phyloP scores from a whole-genome alignment of 1,284 basidiomycete species.

The Clitocybe nebularis region DNA sequence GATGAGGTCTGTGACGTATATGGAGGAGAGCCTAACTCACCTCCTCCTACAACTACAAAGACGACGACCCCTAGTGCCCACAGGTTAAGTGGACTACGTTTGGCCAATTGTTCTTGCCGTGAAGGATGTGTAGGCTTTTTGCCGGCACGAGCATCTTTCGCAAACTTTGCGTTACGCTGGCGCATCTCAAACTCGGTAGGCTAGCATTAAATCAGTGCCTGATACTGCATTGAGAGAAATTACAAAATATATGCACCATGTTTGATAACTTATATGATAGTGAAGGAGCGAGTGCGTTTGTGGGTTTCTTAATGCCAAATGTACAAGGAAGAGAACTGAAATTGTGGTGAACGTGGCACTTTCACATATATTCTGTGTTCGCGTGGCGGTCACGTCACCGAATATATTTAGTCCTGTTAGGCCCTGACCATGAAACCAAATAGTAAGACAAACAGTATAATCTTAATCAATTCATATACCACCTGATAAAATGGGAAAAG shows the following conservation, averaged over 20 bases:
- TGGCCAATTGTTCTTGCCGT: slow-evolving; percentile 62
- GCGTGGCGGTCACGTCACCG: slow-evolving; percentile 10
- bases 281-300: slow-evolving; percentile 13
- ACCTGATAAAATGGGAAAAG: slow-evolving; percentile 38
- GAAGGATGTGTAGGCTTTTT: slow-evolving; percentile 73
- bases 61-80: slow-evolving; percentile 67
- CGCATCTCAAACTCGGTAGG: slow-evolving; percentile 77
- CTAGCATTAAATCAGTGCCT: slow-evolving; percentile 28
- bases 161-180: slow-evolving; percentile 74
- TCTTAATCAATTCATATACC: neutral
- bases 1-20: neutral
- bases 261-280: slow-evolving; percentile 7
- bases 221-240: neutral
- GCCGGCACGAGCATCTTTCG: slow-evolving; percentile 61
- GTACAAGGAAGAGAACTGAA: slow-evolving; percentile 3
- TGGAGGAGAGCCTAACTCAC: slow-evolving; percentile 35
- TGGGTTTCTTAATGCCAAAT: slow-evolving; percentile 2
- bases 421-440: too few relatives aligned
- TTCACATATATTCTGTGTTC: neutral
- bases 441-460: neutral
- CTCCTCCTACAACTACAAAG: slow-evolving; percentile 75
- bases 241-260: slow-evolving; percentile 6
- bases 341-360: slow-evolving; percentile 15
- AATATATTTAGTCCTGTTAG: too few relatives aligned
- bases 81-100: slow-evolving; percentile 65